phyloP scores from a whole-genome alignment of 768 basidiomycete genomes.

The Tricholoma matsutake region DNA sequence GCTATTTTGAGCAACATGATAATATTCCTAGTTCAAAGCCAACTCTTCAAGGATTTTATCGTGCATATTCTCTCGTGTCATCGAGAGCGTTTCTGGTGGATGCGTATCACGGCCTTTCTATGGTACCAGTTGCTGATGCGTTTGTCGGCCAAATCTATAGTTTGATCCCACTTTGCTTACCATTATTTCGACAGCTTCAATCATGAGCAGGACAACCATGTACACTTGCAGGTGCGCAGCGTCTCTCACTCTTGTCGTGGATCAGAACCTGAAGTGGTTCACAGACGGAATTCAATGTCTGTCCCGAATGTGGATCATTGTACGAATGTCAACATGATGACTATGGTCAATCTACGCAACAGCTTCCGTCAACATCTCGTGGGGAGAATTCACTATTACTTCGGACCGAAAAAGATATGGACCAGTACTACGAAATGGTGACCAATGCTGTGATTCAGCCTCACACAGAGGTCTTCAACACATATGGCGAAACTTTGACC shows the following conservation, averaged over 20 bases:
- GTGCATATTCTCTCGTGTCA: slow-evolving; percentile 64
- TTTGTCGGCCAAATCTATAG: slow-evolving; percentile 34
- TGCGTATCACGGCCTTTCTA: slow-evolving; percentile 72
- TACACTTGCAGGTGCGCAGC: slow-evolving; percentile 65
- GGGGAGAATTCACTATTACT: not conserved
- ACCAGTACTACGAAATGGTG: slow-evolving; percentile 65
- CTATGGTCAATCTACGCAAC: slow-evolving; percentile 3
- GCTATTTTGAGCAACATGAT: slow-evolving; percentile 12
- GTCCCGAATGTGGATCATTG: slow-evolving; percentile 66
- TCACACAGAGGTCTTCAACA: slow-evolving; percentile 67
- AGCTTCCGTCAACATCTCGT: not conserved
- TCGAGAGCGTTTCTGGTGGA: slow-evolving; percentile 85
- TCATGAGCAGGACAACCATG: slow-evolving; percentile 62
- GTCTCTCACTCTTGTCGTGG: not conserved
- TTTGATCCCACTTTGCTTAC: slow-evolving; percentile 10
- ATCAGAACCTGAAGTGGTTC: slow-evolving; percentile 5
- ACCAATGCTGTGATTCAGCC: slow-evolving; percentile 48
- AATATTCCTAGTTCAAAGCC: slow-evolving; percentile 13
- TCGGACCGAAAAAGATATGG: slow-evolving; percentile 17
- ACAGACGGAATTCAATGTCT: slow-evolving; percentile 74
- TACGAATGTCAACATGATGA: slow-evolving; percentile 63
- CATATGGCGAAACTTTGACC: slow-evolving; percentile 63
- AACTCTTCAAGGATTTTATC: slow-evolving; percentile 41
- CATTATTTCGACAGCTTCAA: slow-evolving; percentile 57
- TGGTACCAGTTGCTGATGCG: slow-evolving; percentile 87